phyloP scores from a whole-genome alignment of 108 stramenopile genomes.

The Phaeodactylum tricornutum region DNA sequence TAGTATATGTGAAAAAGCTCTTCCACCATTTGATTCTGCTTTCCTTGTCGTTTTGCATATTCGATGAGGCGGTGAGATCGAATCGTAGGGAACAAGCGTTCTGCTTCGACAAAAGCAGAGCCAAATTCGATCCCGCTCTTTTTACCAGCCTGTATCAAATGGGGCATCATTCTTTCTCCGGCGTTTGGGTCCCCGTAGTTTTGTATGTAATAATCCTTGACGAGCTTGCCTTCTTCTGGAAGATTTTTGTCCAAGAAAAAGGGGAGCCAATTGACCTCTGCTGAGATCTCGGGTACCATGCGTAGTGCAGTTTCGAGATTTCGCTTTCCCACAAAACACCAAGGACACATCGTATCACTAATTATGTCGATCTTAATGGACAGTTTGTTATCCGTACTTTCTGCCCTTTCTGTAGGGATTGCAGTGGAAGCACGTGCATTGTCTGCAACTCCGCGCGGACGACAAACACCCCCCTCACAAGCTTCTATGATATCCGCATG shows the following conservation, averaged over 20 bases:
- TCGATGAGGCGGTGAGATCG: background rate
- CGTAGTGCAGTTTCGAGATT: background rate
- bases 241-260: constrained; percentile 8
- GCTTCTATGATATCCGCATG: no score
- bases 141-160: constrained; percentile 6
- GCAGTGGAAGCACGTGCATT: no score
- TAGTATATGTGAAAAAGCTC: constrained; percentile 2
- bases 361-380: background rate
- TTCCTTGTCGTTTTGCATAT: background rate
- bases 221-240: constrained; percentile 6
- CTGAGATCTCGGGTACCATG: background rate
- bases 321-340: constrained; percentile 7
- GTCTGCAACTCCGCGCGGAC: no score
- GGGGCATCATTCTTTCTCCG: constrained; percentile 2
- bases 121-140: background rate
- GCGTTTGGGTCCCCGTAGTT: constrained; percentile 5
- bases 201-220: constrained; percentile 5
- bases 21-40: background rate
- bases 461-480: no score
- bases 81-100: background rate
- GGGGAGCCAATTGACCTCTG: constrained; percentile 6
- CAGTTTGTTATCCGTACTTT: background rate
- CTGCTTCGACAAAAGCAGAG: background rate
- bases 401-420: background rate
- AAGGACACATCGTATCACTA: constrained; percentile 8